Base-by-base conservation (phyloP, 2,329 filamentous ascomycete species). In the Raffaelea ambrosiae region DNA sequence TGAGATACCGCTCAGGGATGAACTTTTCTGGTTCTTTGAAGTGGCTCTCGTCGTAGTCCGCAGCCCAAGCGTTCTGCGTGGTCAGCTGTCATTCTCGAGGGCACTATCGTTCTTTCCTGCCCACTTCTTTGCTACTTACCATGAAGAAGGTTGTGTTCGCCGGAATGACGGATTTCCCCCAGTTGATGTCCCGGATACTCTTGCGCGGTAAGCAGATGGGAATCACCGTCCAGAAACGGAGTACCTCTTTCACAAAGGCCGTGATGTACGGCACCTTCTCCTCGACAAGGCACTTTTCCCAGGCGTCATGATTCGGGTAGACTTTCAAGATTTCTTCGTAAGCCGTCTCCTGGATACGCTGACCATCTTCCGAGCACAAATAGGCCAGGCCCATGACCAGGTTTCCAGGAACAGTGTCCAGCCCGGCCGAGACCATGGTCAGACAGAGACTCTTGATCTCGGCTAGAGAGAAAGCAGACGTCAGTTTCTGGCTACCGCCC, bases 81-180 rank as follows among this genome's bases (percentile, higher is more conserved):
- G 31, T 33, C 16, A 33, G 31, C 31, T 23, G 20, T 78, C 47
- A 40, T 29, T 29, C n/a, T n/a, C n/a, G n/a, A n/a, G n/a, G 13
- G 26, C 26, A 29, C 26, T 7, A 13, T 7, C 26, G 7, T 13
- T 7, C 26, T 29, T 13, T 29, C 7, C 26, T 29, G 23, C 23
- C 13, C 21, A 20, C 16, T 10, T 5, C 13, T 23, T 22, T 36
- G 44, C 7, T 5, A 36, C 43, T n/a, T 31, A 46, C 47, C 49
- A 91, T 84, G 66, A 88, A 89, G 56, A 91, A 88, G 1, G 83
- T 87, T 1, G 84, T 89, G 1, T 84, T 84, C 0, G 84, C 76
- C 0, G 87, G 87, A 35, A 93, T 86, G 1, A 73, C 67, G 0
- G 79, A 69, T 16, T 77, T 77, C 19, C 84, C 71, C 64, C 81